Conservation (phyloP, 257 asterid species). For the Hygrophila difformis region DNA sequence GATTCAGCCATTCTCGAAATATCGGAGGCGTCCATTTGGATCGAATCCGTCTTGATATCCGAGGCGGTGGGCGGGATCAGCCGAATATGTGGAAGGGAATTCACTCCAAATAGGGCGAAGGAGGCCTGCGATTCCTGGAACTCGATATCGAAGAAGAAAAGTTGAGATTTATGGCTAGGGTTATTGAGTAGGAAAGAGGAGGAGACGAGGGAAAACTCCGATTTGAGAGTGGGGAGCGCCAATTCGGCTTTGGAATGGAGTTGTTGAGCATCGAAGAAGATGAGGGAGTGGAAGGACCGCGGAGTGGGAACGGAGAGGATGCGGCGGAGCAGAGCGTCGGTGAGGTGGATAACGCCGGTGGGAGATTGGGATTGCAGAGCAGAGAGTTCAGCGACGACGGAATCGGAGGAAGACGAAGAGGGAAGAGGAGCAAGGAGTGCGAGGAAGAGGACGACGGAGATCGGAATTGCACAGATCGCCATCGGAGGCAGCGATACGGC, state of each 20-base stretch:
- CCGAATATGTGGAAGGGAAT: slow-evolving; percentile 75
- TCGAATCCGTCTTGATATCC: slow-evolving; percentile 42
- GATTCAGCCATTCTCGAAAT: slow-evolving; percentile 64
- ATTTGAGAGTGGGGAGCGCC: slow-evolving; percentile 61
- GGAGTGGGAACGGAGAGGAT: slow-evolving; percentile 57
- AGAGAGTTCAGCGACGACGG: slow-evolving; percentile 43
- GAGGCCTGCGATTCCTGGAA: slow-evolving; percentile 64
- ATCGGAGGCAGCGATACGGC: slow-evolving; percentile 23
- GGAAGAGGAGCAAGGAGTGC: slow-evolving; percentile 19
- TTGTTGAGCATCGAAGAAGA: slow-evolving; percentile 84
- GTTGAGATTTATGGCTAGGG: slow-evolving; percentile 24
- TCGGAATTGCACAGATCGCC: slow-evolving; percentile 27
- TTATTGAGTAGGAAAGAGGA: slow-evolving; percentile 50
- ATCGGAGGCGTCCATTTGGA: slow-evolving; percentile 71
- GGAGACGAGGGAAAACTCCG: slow-evolving; percentile 68
- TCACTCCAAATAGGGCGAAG: slow-evolving; percentile 50
- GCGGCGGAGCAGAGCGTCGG: slow-evolving; percentile 67
- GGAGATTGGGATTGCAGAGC: slow-evolving; percentile 61
- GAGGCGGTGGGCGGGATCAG: slow-evolving; percentile 50
- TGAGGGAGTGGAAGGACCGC: slow-evolving; percentile 62
- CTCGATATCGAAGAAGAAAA: slow-evolving; percentile 68
- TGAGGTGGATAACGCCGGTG: slow-evolving; percentile 67
- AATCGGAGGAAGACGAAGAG: slow-evolving; percentile 21
- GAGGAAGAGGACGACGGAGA: slow-evolving; percentile 23
- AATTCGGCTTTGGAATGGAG: slow-evolving; percentile 85